Conservation (phyloP, 2,329 filamentous ascomycete genomes). For the Fusarium sp. region DNA sequence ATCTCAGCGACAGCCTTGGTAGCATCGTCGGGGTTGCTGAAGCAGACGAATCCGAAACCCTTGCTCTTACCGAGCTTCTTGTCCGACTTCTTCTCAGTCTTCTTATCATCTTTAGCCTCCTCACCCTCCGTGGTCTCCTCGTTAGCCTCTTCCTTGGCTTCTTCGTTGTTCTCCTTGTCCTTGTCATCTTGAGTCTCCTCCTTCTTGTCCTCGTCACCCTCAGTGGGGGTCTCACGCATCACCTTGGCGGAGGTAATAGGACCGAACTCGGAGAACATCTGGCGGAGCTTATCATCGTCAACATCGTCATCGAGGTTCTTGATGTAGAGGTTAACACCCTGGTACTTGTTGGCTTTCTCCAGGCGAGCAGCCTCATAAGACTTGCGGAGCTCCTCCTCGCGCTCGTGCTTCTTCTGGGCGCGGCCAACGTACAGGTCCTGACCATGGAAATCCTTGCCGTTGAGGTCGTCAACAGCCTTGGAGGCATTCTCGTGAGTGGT, state of each 20-base stretch:
- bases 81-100: conserved; percentile 66
- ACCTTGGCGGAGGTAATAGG: conserved; percentile 99
- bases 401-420: conserved; percentile 99
- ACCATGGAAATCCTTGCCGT: conserved; percentile 89
- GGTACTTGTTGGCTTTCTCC: conserved; percentile 99
- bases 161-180: conserved; percentile 58
- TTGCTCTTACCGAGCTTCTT: conserved; percentile 96
- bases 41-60: conserved; percentile 99
- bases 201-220: conserved; percentile 64
- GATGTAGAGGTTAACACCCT: conserved; percentile 99
- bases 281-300: conserved; percentile 96
- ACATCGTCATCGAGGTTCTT: conserved; percentile 98
- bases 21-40: conserved; percentile 98
- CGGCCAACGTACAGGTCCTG: conserved; percentile 98
- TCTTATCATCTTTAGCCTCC: conserved; percentile 62
- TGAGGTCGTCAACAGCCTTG: conserved; percentile 89
- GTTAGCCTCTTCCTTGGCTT: conserved; percentile 58
- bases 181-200: conserved; percentile 60
- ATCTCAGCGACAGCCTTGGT: conserved; percentile 99
- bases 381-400: conserved; percentile 98
- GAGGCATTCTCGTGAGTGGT: conserved; percentile 87
- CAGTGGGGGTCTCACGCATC: conserved; percentile 83
- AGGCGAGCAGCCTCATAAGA: conserved; percentile 97
- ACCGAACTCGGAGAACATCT: conserved; percentile 90
- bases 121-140: conserved; percentile 59